phyloP scores from a whole-genome alignment of 1,139 yeast genomes.

The Arxiozyma slooffiae region DNA sequence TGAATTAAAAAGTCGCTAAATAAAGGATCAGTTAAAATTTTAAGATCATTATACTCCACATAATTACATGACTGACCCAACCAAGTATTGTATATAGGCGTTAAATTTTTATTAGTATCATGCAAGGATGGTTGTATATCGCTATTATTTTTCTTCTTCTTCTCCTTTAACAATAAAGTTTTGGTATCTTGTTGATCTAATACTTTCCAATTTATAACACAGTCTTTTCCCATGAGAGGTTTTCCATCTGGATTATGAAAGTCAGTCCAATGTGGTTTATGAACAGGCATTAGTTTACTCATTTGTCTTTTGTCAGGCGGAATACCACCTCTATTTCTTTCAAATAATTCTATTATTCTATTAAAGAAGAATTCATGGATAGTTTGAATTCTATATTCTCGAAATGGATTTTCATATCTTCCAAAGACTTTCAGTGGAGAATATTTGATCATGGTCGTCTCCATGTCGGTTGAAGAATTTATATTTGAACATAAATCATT shows the following conservation, averaged over 20 bases:
- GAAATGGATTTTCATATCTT: constrained; percentile 80
- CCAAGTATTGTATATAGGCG: constrained; percentile 55
- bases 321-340: constrained; percentile 59
- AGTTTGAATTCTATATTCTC: constrained; percentile 86
- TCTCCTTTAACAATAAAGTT: neutral
- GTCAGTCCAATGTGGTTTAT: constrained; percentile 37
- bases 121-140: neutral
- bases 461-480: constrained; percentile 19
- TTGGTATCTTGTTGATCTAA: constrained; percentile 20
- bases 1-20: constrained; percentile 60
- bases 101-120: constrained; percentile 5
- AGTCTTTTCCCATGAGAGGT: constrained; percentile 32
- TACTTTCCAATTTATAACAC: constrained; percentile 11
- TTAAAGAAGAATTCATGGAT: constrained; percentile 76
- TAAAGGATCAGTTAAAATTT: constrained; percentile 76
- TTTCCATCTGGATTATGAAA: neutral
- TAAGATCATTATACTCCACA: constrained; percentile 61
- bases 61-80: constrained; percentile 84
- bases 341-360: constrained; percentile 59
- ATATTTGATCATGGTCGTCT: constrained; percentile 31
- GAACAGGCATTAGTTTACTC: constrained; percentile 47
- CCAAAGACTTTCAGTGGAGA: constrained; percentile 56
- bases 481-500: constrained; percentile 13
- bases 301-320: constrained; percentile 42
- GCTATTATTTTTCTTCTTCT: neutral